phyloP scores from a whole-genome alignment of 257 asterid species.

The Craterostigma plantagineum region DNA sequence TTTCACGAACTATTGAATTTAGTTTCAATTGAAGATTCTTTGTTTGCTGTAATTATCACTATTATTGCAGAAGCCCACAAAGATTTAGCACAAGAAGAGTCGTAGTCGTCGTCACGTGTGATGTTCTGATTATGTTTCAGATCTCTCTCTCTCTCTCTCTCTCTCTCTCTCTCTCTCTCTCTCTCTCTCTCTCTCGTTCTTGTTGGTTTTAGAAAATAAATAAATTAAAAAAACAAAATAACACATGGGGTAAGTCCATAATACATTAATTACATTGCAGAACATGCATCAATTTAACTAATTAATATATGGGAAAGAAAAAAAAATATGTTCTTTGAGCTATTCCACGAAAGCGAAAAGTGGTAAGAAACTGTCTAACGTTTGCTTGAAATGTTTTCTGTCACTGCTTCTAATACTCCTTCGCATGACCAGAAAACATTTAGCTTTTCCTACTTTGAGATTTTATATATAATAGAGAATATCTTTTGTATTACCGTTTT shows the following conservation, averaged over 20 bases:
- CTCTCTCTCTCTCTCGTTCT: too few species aligned
- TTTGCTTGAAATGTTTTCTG: too few species aligned
- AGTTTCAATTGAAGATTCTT: too few species aligned
- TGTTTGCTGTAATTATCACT: slow-evolving; percentile 14
- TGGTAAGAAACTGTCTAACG: slow-evolving; percentile 2
- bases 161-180: too few species aligned
- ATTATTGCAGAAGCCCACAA: slow-evolving; percentile 21
- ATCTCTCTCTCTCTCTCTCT: slow-evolving; percentile 31
- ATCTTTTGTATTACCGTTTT: too few species aligned
- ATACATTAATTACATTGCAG: background rate
- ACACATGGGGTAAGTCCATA: background rate
- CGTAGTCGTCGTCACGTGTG: slow-evolving; percentile 12
- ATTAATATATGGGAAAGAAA: too few species aligned
- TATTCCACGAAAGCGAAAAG: slow-evolving; percentile 3
- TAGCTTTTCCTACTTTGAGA: slow-evolving; percentile 45
- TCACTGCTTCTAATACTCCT: too few species aligned
- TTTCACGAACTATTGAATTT: slow-evolving; percentile 22
- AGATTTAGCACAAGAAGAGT: slow-evolving; percentile 17
- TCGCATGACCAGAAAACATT: too few species aligned
- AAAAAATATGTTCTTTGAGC: too few species aligned
- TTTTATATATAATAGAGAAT: too few species aligned
- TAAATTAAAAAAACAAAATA: slow-evolving; percentile 6
- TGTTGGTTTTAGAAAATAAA: too few species aligned
- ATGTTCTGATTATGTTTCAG: slow-evolving; percentile 19
- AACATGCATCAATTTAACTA: background rate